Evolutionary conservation across 2,329 filamentous ascomycete species (phyloP), one percentile per base, ranked within the genome.

Genomic region (Exophiala calicioides): DNA sequence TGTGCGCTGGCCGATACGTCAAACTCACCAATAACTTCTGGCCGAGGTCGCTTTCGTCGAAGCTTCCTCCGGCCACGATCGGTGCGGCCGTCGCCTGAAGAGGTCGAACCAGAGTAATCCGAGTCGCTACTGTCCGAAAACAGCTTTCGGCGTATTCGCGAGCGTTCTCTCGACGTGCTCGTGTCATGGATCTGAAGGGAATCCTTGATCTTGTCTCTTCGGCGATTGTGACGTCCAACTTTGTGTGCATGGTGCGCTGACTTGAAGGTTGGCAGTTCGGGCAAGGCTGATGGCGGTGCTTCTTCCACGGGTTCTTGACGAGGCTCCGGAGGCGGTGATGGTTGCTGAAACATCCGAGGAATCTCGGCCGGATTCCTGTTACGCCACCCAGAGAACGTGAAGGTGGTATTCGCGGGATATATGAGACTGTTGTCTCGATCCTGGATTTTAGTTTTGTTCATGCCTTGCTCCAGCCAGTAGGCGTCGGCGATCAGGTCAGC

Each of bases 401-500:
- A 52, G 26, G 56, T 44, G 2, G 58, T 59, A 38, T 58, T 44
- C 15, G 48, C 40, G n/a, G 57, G 56, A 42, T 71, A 94, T 10
- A 96, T 80, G 47, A 79, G 84, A 36, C 80, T 78, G 61, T 89
- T 89, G 59, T 88, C 74, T 10, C 83, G 81, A 65, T 95, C 86
- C 62, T 95, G 87, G 31, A 95, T 85, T 20, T 90, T 74, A 41
- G 77, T 77, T 64, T 90, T 94, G 66, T 96, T 90, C 47, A 84
- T 75, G 23, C 79, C 81, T 60, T 90, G 83, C 64, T 96, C 89
- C 16, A 94, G 71, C 93, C 93, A 98, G 61, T 90, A 88, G 1
- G 86, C 77, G 70, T 98, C 93, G 3, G 90, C 90, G 35, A 97
- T 73, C 65, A 96, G 78, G 63, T 97, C 90, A 45, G 87, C 84